A percentile compares a stretch with the other conserved stretches of the same genome.
Evolutionary conservation across 176 grass and related monocot species (phyloP).

Genomic region (Echinochloa phyllopogon): DNA sequence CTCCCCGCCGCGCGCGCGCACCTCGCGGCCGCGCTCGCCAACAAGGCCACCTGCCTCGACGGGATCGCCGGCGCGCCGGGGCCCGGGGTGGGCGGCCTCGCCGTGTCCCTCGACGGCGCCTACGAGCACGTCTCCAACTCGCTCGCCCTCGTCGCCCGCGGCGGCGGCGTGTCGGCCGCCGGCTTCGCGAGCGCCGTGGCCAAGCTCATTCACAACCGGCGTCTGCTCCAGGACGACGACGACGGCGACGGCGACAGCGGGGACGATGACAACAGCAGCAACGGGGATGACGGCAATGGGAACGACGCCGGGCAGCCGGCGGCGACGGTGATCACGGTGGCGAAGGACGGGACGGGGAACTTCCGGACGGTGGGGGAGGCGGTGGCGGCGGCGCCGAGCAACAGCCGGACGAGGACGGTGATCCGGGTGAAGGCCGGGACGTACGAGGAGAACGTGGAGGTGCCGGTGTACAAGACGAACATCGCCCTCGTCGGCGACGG

Average conservation of each 20-base stretch:
- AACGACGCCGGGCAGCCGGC: not conserved
- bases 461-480: conserved; percentile 59
- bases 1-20: conserved; percentile 53
- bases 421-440: conserved; percentile 65
- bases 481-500: conserved; percentile 64
- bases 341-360: conserved; percentile 63
- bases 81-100: conserved; percentile 34
- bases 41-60: conserved; percentile 73
- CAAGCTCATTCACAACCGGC: conserved; percentile 33
- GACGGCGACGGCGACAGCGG: not conserved
- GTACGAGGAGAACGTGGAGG: conserved; percentile 89
- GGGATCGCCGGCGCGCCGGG: conserved; percentile 53
- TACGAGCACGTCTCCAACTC: conserved; percentile 80
- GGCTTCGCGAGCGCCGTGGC: conserved; percentile 19
- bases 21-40: conserved; percentile 67
- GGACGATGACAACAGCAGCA: not conserved
- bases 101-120: conserved; percentile 53
- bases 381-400: conserved; percentile 59
- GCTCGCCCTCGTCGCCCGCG: conserved; percentile 52
- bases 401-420: conserved; percentile 58
- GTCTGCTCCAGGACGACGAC: conserved; percentile 41
- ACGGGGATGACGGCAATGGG: not conserved
- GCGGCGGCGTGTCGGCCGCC: not conserved
- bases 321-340: conserved; percentile 60
- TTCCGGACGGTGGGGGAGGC: conserved; percentile 73